A percentile compares a stretch with the other conserved stretches of the same genome.
Conservation (phyloP, 257 asterid genomes). For the Solanum tarijense region DNA sequence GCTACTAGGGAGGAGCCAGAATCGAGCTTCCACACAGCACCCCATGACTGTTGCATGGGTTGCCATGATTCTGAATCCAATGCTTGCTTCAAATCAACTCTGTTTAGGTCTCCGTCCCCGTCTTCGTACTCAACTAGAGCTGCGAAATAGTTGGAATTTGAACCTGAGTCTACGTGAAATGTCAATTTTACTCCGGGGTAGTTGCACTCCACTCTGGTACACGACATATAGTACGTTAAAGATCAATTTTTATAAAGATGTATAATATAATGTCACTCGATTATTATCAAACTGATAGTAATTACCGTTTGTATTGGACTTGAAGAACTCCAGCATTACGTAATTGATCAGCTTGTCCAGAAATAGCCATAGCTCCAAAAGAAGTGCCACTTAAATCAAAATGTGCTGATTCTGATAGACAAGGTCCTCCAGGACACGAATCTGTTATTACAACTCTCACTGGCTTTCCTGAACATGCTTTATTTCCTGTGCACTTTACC, state of each 20-base stretch:
- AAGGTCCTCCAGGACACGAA: constrained; percentile 45
- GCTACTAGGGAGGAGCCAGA: constrained; percentile 19
- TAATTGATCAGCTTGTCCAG: constrained; percentile 43
- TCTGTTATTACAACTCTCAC: constrained; percentile 77
- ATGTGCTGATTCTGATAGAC: constrained; percentile 39
- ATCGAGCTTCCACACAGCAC: constrained; percentile 63
- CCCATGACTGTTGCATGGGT: constrained; percentile 62
- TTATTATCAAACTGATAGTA: not conserved
- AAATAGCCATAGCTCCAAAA: constrained; percentile 63
- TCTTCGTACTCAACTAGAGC: constrained; percentile 47
- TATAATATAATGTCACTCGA: not conserved
- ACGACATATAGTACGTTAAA: not conserved
- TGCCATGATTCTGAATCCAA: constrained; percentile 35
- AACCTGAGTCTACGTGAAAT: constrained; percentile 66
- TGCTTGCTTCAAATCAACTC: constrained; percentile 42
- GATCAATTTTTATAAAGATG: not conserved
- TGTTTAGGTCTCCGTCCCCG: constrained; percentile 43
- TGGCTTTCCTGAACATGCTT: constrained; percentile 67
- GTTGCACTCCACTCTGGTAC: constrained; percentile 52
- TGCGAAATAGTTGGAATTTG: constrained; percentile 61
- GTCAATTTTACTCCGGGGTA: constrained; percentile 45
- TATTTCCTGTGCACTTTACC: constrained; percentile 53
- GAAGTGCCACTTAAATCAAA: constrained; percentile 88
- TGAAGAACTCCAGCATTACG: constrained; percentile 52
- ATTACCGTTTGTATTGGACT: constrained; percentile 49